A percentile compares a stretch with the other conserved stretches of the same genome.
Conservation (phyloP, 345 rosid species). For the Linum usitatissimum region DNA sequence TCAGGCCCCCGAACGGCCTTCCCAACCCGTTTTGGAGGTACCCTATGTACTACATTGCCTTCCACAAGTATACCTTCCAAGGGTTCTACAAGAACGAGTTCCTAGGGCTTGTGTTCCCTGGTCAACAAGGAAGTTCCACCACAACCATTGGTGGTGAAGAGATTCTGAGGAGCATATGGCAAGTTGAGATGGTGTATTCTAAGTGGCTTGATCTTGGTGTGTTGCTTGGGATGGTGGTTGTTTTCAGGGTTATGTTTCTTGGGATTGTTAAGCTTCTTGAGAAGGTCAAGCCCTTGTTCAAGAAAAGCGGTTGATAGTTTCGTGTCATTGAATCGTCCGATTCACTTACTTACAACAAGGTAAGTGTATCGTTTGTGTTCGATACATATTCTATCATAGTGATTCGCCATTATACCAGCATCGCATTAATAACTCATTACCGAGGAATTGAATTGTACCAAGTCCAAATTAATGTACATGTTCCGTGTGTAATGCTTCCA, state of each 20-base stretch:
- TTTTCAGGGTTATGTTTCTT: slow-evolving; percentile 23
- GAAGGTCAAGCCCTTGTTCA: slow-evolving; percentile 19
- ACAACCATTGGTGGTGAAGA: slow-evolving; percentile 19
- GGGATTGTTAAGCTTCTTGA: slow-evolving; percentile 17
- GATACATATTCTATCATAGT: too few species aligned
- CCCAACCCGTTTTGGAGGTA: slow-evolving; percentile 39
- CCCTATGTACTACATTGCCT: slow-evolving; percentile 33
- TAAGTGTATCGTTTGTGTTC: too few species aligned
- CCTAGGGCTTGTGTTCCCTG: slow-evolving; percentile 25
- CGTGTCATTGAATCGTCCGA: too few species aligned
- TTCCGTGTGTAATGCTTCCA: too few species aligned
- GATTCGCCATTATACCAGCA: too few species aligned
- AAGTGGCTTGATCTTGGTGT: slow-evolving; percentile 27
- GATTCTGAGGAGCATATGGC: slow-evolving; percentile 21
- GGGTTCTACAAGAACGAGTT: slow-evolving; percentile 46
- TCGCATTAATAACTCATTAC: too few species aligned
- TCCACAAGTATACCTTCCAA: slow-evolving; percentile 39
- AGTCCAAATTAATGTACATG: too few species aligned
- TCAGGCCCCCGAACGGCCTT: slow-evolving; percentile 31
- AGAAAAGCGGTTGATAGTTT: neutral
- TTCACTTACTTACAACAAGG: too few species aligned
- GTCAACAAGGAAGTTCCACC: slow-evolving; percentile 7
- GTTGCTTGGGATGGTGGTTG: slow-evolving; percentile 22
- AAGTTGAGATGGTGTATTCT: slow-evolving; percentile 24
- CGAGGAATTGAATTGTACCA: too few species aligned